Conservation (phyloP, 1,284 basidiomycete genomes). For the Pisolithus thermaeus region DNA sequence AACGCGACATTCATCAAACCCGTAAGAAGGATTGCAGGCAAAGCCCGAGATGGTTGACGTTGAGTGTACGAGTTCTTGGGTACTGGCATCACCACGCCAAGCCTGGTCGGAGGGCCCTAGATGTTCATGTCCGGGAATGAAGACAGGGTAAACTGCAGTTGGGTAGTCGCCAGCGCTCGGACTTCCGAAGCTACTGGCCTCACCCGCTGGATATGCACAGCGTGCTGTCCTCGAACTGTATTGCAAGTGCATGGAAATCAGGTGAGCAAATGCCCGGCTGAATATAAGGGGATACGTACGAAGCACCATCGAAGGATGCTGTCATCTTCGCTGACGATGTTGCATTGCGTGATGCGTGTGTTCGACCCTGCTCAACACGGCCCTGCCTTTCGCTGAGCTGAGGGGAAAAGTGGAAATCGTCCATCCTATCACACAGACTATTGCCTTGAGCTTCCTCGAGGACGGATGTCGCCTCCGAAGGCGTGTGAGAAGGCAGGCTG, state of each 20-base stretch:
- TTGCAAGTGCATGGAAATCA: conserved; percentile 20
- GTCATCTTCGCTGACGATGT: conserved; percentile 10
- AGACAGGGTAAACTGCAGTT: not conserved
- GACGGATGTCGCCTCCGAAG: conserved; percentile 9
- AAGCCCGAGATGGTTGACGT: conserved; percentile 12
- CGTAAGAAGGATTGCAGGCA: not conserved
- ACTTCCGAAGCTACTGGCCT: not conserved
- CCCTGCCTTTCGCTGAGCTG: conserved; percentile 3
- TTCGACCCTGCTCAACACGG: conserved; percentile 3
- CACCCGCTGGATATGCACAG: conserved; percentile 20
- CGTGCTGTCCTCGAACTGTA: conserved; percentile 17
- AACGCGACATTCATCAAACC: not conserved
- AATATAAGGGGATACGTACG: conserved; percentile 16
- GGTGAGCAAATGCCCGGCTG: conserved; percentile 15
- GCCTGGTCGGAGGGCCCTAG: conserved; percentile 14
- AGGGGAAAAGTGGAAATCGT: conserved; percentile 21
- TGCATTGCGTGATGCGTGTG: conserved; percentile 19
- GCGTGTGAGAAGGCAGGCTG: conserved; percentile 8
- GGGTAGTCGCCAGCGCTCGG: not conserved
- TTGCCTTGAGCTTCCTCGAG: conserved; percentile 21
- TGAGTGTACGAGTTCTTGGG: conserved; percentile 9
- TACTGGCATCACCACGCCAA: conserved; percentile 21
- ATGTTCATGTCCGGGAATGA: conserved; percentile 14
- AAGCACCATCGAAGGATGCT: conserved; percentile 18
- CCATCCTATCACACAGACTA: conserved; percentile 18